These are phyloP conservation scores for Nemania sp. DNA, from an alignment of 2,329 filamentous ascomycete species.

Conservation along the genomic window DNA sequence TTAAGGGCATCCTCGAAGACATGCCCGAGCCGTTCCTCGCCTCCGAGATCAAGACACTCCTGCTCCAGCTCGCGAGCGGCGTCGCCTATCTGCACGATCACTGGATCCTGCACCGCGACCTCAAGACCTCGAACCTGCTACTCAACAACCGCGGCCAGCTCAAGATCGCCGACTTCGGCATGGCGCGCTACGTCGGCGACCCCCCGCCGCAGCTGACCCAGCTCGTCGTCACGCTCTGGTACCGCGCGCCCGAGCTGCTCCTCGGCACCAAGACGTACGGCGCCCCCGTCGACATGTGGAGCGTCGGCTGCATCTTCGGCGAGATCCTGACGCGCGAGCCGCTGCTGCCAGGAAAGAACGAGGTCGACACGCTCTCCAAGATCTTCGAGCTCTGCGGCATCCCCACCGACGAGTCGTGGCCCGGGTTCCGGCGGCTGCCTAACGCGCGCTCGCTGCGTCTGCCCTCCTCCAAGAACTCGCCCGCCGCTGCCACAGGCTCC, in stretches of 20 bases:
- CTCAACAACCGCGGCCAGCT: slow-evolving; percentile 95
- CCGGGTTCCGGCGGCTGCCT: slow-evolving; percentile 84
- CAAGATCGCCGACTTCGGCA: slow-evolving; percentile 97
- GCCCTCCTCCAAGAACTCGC: slow-evolving; percentile 56
- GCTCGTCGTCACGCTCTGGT: slow-evolving; percentile 97
- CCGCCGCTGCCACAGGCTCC: slow-evolving; percentile 57
- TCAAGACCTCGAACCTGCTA: slow-evolving; percentile 93
- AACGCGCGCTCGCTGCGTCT: slow-evolving; percentile 85
- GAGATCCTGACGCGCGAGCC: slow-evolving; percentile 88
- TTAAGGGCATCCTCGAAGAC: slow-evolving; percentile 91
- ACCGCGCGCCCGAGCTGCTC: slow-evolving; percentile 89
- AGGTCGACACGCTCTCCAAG: slow-evolving; percentile 87
- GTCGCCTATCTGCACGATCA: slow-evolving; percentile 87
- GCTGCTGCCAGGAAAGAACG: slow-evolving; percentile 87
- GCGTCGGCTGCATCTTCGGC: slow-evolving; percentile 93
- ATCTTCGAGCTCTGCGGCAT: slow-evolving; percentile 93
- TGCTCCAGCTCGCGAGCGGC: slow-evolving; percentile 84
- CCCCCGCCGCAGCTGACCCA: slow-evolving; percentile 85
- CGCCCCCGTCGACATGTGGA: slow-evolving; percentile 91
- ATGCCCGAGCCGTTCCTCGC: slow-evolving; percentile 95
- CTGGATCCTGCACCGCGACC: slow-evolving; percentile 93
- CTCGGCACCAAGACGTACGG: slow-evolving; percentile 83
- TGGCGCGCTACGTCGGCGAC: slow-evolving; percentile 89
- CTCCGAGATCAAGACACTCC: slow-evolving; percentile 90
- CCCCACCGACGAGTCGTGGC: slow-evolving; percentile 86